Percentiles rank a stretch among this genome's conserved stretches.
Conservation (phyloP, 352 stramenopile species). For the Phytophthora fragariaefolia region DNA sequence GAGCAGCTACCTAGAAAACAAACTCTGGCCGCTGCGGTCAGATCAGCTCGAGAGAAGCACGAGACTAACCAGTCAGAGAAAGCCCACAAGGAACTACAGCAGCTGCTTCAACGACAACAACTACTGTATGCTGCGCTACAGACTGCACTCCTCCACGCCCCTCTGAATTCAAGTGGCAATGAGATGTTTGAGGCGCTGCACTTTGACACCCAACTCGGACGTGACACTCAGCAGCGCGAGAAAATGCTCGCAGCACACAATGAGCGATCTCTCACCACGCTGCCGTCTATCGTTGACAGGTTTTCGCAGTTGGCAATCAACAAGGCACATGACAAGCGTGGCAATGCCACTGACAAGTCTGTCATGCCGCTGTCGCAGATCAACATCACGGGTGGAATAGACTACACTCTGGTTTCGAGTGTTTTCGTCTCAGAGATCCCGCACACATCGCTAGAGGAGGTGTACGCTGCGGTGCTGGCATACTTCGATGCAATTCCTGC, state of each 20-base stretch:
- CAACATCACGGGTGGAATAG: conserved; percentile 36
- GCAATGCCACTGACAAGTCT: conserved; percentile 6
- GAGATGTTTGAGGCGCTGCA: conserved; percentile 42
- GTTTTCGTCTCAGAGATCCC: conserved; percentile 49
- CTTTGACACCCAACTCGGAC: conserved; percentile 35
- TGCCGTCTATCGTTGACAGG: conserved; percentile 34
- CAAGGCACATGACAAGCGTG: conserved; percentile 19
- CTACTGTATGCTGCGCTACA: conserved; percentile 43
- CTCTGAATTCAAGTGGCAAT: conserved; percentile 34
- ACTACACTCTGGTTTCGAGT: conserved; percentile 42
- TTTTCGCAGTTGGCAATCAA: conserved; percentile 32
- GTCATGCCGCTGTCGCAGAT: conserved; percentile 39
- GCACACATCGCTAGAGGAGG: conserved; percentile 32
- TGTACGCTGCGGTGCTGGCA: conserved; percentile 28
- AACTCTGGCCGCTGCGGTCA: conserved; percentile 14
- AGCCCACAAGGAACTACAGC: conserved; percentile 29
- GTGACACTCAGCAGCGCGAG: conserved; percentile 19
- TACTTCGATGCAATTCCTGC: conserved; percentile 37
- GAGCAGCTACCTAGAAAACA: conserved; percentile 24
- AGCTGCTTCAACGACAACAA: conserved; percentile 43
- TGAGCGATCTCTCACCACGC: conserved; percentile 25
- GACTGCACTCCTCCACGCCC: conserved; percentile 32
- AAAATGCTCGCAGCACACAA: conserved; percentile 33
- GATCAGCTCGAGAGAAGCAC: conserved; percentile 34
- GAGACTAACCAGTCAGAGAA: conserved; percentile 10